Evolutionary conservation across 495 filamentous ascomycete genomes (phyloP).

Genomic region (Aspergillus cavernicola): DNA sequence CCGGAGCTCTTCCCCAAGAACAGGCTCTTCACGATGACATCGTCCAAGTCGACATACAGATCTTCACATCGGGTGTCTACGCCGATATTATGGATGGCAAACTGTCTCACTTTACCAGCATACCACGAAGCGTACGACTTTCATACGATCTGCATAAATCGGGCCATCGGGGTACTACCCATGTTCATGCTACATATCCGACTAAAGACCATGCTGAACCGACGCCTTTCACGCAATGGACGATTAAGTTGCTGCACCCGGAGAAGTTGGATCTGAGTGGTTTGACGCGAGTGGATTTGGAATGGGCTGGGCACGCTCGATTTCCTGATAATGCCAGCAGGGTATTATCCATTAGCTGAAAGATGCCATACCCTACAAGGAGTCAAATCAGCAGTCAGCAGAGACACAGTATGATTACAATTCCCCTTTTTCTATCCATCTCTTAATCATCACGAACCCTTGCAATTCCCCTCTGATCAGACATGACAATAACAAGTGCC

Average conservation of each 20-base stretch:
- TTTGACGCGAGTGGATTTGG: background rate
- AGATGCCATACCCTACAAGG: too few relatives aligned
- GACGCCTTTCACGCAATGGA: background rate
- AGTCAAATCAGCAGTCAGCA: too few relatives aligned
- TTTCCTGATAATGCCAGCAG: background rate
- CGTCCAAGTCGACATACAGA: background rate
- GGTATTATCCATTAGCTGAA: too few relatives aligned
- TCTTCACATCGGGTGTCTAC: slow-evolving; percentile 3
- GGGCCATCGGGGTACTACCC: background rate
- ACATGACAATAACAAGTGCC: too few relatives aligned
- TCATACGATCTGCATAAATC: background rate
- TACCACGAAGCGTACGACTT: background rate
- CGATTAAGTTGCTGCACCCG: background rate
- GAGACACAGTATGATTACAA: too few relatives aligned
- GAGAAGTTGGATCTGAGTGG: background rate
- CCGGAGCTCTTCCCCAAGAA: background rate
- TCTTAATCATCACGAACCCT: too few relatives aligned
- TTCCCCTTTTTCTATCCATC: too few relatives aligned
- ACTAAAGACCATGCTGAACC: background rate
- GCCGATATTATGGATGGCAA: background rate
- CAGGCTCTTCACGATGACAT: background rate
- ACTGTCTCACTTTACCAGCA: background rate
- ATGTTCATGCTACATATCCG: background rate
- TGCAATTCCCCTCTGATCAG: too few relatives aligned
- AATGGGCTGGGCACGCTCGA: background rate